Evolutionary conservation across 2,329 filamentous ascomycete genomes (phyloP), one percentile per base, ranked within the genome.

Genomic region (Aspergillus fructus): DNA sequence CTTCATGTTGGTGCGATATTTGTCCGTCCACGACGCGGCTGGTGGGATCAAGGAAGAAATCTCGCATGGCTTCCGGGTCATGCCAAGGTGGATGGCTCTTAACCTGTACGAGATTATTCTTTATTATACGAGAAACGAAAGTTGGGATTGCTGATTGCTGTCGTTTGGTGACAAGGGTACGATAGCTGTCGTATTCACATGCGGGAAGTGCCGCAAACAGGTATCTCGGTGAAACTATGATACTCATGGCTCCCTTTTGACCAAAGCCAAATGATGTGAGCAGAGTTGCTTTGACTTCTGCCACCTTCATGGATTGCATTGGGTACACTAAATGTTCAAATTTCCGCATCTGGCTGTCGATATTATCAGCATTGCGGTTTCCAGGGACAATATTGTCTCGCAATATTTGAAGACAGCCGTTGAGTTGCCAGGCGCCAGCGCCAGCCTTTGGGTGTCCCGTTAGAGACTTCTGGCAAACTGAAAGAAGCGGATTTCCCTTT

Each of bases 361-460:
- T 86, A 64, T 97, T 97, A 81, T 97, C 93, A 51, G 93, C 93
- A 68, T 97, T 97, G 68, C 91, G 89, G 80, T 97, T 97, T 58
- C 93, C 93, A 11, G 93, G 93, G 11, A 97, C 92, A 45, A 97
- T 81, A 69, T 92, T 92, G 45, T 85, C 88, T 82, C 96, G 94
- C 66, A 97, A 85, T 48, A 96, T 90, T 76, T 97, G 93, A 72
- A 97, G 81, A 74, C 90, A 93, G 64, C 93, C 93, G 81, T 97
- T 97, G 83, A 97, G 86, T 92, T 97, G 97, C 92, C 93, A 97
- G 34, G 93, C 93, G 80, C 93, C 93, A 55, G 93, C 93, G 68
- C 93, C 93, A 86, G 93, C 93, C 86, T 97, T 97, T 69, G 93
- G 93, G 74, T 97, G 93, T 74, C 93, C 93, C 49, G 93, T 97